Conservation (phyloP, 805 yeast genomes). For the Ogataea degrootiae region DNA sequence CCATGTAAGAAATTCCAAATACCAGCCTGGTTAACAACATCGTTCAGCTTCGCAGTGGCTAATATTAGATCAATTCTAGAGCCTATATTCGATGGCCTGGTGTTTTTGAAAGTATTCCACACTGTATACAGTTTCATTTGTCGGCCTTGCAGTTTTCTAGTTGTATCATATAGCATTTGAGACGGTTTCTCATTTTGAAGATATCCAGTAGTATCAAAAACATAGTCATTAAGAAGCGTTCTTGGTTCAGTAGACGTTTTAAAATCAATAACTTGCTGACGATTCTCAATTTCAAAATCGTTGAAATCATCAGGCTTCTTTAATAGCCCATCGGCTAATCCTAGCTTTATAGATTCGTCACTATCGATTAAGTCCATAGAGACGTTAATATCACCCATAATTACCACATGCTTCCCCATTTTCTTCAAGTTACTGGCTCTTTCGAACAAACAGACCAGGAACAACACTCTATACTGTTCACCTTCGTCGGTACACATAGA, state of each 20-base stretch:
- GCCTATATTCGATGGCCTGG: conserved; percentile 80
- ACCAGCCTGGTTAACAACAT: conserved; percentile 35
- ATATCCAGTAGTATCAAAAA: conserved; percentile 24
- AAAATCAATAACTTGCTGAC: conserved; percentile 28
- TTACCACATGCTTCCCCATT: conserved; percentile 61
- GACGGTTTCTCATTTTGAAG: conserved; percentile 21
- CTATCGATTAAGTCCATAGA: conserved; percentile 76
- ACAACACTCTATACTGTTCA: conserved; percentile 51
- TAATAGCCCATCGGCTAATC: conserved; percentile 35
- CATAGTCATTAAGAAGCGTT: conserved; percentile 40
- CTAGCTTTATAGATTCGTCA: conserved; percentile 59
- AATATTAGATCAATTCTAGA: conserved; percentile 82
- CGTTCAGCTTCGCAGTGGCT: conserved; percentile 36
- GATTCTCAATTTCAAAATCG: conserved; percentile 35
- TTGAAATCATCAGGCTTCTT: conserved; percentile 18
- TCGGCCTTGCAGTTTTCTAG: conserved; percentile 52
- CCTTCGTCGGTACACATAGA: conserved; percentile 68
- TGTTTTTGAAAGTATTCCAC: conserved; percentile 79
- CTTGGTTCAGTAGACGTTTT: conserved; percentile 38
- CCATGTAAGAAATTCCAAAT: conserved; percentile 75
- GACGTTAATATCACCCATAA: conserved; percentile 89
- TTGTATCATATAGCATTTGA: conserved; percentile 52
- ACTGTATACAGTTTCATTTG: conserved; percentile 74
- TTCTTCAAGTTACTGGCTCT: conserved; percentile 54
- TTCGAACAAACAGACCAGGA: conserved; percentile 52